Conservation (phyloP, 2,329 filamentous ascomycete species). For the Alternaria ventricosa region DNA sequence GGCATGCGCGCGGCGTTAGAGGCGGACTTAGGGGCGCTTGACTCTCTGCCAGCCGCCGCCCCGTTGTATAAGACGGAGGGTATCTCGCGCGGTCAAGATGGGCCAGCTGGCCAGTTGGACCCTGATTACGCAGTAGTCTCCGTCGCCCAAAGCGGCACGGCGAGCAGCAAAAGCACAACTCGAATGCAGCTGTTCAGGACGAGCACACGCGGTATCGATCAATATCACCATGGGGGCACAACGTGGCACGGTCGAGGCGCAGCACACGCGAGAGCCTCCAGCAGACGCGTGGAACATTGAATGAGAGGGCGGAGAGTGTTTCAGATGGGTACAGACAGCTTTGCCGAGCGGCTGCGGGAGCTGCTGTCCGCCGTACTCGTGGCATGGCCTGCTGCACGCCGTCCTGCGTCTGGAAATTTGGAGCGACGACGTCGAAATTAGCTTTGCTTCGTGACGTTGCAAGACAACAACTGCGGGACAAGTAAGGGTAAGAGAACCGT, state of each 20-base stretch:
- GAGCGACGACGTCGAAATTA: slow-evolving; percentile 1
- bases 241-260: slow-evolving; percentile 30
- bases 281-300: slow-evolving; percentile 38
- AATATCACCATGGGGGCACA: slow-evolving; percentile 23
- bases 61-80: background rate
- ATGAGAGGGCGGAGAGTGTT: slow-evolving; percentile 36
- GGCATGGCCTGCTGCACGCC: slow-evolving; percentile 21
- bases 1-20: background rate
- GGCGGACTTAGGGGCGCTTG: background rate
- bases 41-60: background rate
- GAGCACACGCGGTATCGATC: slow-evolving; percentile 17
- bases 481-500: background rate
- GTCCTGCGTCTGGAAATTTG: slow-evolving; percentile 14
- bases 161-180: background rate
- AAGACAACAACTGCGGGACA: background rate
- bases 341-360: slow-evolving; percentile 26
- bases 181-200: slow-evolving; percentile 4
- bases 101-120: slow-evolving; percentile 1
- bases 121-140: background rate
- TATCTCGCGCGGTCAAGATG: background rate
- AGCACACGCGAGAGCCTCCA: slow-evolving; percentile 40
- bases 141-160: background rate
- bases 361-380: slow-evolving; percentile 20
- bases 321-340: slow-evolving; percentile 38
- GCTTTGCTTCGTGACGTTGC: background rate